A percentile compares a stretch with the other conserved stretches of the same genome.
Conservation (phyloP, 1,284 basidiomycete species). For the Trichosporon ovoides region DNA sequence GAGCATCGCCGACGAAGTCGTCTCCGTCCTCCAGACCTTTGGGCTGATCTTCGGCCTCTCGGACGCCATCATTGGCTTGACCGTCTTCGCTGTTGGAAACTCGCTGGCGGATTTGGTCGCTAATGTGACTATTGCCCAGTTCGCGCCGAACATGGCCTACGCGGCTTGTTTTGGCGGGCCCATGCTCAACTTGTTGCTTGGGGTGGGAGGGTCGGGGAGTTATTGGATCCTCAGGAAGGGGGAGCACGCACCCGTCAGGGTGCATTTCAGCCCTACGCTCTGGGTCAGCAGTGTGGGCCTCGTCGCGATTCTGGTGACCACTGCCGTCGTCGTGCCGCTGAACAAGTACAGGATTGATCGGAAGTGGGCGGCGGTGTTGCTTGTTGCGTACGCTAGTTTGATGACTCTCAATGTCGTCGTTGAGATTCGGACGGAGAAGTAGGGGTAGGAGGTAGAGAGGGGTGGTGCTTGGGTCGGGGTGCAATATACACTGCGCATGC, state of each 20-base stretch:
- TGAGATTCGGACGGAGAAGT: slow-evolving; percentile 53
- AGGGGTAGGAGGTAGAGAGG: too few species aligned
- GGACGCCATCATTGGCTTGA: slow-evolving; percentile 94
- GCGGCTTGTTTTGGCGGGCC: slow-evolving; percentile 50
- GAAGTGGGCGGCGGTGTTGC: slow-evolving; percentile 72
- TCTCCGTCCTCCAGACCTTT: slow-evolving; percentile 81
- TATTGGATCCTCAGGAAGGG: slow-evolving; percentile 45
- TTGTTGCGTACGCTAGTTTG: slow-evolving; percentile 64
- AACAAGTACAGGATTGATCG: slow-evolving; percentile 76
- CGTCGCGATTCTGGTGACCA: slow-evolving; percentile 65
- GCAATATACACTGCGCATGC: too few species aligned
- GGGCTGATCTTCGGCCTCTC: slow-evolving; percentile 89
- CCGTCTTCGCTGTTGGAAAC: slow-evolving; percentile 92
- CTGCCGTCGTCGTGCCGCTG: slow-evolving; percentile 73
- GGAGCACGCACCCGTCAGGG: slow-evolving; percentile 60
- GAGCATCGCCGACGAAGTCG: slow-evolving; percentile 89
- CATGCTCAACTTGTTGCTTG: slow-evolving; percentile 91
- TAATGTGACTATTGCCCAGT: slow-evolving; percentile 81
- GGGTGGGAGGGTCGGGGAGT: slow-evolving; percentile 47
- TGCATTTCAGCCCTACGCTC: slow-evolving; percentile 76
- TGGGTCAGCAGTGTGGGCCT: slow-evolving; percentile 76
- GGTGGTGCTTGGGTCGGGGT: too few species aligned
- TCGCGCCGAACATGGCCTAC: slow-evolving; percentile 49
- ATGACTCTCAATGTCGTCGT: slow-evolving; percentile 71
- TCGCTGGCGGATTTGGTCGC: slow-evolving; percentile 94